Evolutionary conservation across 495 filamentous ascomycete species (phyloP).

Genomic region (Aspergillus leporis): DNA sequence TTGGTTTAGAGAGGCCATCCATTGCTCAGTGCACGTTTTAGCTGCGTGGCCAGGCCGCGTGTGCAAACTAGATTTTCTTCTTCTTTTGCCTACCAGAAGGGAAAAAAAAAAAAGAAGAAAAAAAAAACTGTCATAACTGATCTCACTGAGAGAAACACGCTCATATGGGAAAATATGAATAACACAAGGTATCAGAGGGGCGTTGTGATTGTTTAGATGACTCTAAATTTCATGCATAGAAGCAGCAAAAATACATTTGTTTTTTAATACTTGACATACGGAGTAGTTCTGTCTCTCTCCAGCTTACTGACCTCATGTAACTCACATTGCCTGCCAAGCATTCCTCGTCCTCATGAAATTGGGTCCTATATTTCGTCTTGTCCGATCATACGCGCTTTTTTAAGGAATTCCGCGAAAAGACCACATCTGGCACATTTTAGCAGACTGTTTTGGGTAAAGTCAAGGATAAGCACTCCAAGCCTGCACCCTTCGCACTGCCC

Average conservation of each 20-base stretch:
- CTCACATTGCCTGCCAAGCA: conserved; percentile 12
- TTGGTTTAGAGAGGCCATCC: conserved; percentile 8
- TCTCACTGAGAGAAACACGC: too few relatives aligned
- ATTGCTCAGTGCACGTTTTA: conserved; percentile 20
- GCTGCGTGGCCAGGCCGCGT: not conserved
- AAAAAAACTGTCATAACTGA: too few relatives aligned
- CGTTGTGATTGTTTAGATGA: too few relatives aligned
- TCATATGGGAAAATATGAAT: too few relatives aligned
- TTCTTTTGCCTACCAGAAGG: too few relatives aligned
- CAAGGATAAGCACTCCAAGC: conserved; percentile 32
- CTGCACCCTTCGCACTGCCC: conserved; percentile 29
- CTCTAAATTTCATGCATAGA: too few relatives aligned
- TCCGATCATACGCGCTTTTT: not conserved
- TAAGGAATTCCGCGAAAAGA: not conserved
- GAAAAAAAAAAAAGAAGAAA: too few relatives aligned
- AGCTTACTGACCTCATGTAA: conserved; percentile 2
- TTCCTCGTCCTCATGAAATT: not conserved
- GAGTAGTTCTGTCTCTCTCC: too few relatives aligned
- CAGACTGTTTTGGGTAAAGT: conserved; percentile 20
- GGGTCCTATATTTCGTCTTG: not conserved
- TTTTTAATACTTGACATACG: too few relatives aligned
- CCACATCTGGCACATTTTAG: not conserved
- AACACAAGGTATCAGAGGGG: too few relatives aligned
- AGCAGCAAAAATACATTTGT: too few relatives aligned
- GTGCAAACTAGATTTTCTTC: too few relatives aligned